phyloP scores from a whole-genome alignment of 441 rosid genomes.

The Corymbia calophylla region DNA sequence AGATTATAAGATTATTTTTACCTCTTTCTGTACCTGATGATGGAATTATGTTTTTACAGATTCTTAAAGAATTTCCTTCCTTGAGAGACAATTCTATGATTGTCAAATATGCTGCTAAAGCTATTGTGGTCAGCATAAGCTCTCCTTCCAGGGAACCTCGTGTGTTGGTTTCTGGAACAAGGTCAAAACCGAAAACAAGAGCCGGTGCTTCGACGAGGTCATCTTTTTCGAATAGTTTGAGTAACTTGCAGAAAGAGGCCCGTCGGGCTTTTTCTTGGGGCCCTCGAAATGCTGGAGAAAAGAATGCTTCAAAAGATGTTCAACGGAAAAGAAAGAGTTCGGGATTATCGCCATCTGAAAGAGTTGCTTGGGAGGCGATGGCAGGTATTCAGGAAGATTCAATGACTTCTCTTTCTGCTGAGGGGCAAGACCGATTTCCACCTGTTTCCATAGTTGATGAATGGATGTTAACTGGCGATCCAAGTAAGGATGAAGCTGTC shows the following conservation, averaged over 20 bases:
- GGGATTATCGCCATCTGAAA: conserved; percentile 77
- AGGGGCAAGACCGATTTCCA: conserved; percentile 89
- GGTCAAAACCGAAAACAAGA: conserved; percentile 63
- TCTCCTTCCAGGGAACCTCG: conserved; percentile 81
- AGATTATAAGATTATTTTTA: neutral
- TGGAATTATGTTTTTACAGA: conserved; percentile 38
- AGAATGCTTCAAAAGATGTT: conserved; percentile 69
- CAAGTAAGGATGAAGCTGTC: conserved; percentile 70
- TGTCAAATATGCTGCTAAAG: conserved; percentile 83
- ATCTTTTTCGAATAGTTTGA: conserved; percentile 82
- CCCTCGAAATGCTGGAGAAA: conserved; percentile 82
- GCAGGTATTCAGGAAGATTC: conserved; percentile 89
- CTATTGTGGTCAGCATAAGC: conserved; percentile 68
- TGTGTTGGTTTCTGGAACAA: conserved; percentile 62
- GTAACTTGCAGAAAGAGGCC: conserved; percentile 93
- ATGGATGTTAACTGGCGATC: conserved; percentile 91
- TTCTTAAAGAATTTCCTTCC: conserved; percentile 87
- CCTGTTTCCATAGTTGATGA: conserved; percentile 89
- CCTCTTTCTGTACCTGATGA: neutral
- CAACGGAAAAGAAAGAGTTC: conserved; percentile 88
- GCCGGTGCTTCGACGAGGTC: conserved; percentile 49
- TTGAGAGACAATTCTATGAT: conserved; percentile 72
- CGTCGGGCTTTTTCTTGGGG: conserved; percentile 99
- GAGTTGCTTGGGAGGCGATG: conserved; percentile 97
- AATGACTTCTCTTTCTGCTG: conserved; percentile 48